These are phyloP conservation scores for Irpex sp. DNA, from an alignment of 1,284 basidiomycete genomes.

Conservation along the genomic window DNA sequence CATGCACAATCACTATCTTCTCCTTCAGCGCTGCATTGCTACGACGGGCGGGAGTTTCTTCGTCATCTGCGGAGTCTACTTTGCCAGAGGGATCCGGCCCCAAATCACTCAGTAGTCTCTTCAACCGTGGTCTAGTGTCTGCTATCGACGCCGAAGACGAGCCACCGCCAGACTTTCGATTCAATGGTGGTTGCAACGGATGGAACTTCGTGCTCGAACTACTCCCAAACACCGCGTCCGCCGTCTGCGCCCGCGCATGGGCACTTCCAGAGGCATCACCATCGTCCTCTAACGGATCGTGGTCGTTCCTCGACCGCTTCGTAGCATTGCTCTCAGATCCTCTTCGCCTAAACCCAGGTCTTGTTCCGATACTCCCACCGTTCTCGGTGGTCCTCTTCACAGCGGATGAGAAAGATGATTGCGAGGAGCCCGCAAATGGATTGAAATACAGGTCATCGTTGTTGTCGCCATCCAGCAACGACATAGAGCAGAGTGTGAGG, in stretches of 20 bases:
- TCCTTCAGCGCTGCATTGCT: slow-evolving; percentile 15
- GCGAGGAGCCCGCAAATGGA: slow-evolving; percentile 19
- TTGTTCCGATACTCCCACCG: slow-evolving; percentile 15
- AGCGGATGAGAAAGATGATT: slow-evolving; percentile 26
- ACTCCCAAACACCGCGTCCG: slow-evolving; percentile 16
- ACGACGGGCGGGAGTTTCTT: background rate
- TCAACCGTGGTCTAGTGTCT: slow-evolving; percentile 29
- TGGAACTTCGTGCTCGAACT: slow-evolving; percentile 11
- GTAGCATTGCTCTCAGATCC: slow-evolving; percentile 22
- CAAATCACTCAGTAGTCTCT: slow-evolving; percentile 23
- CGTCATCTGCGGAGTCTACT: background rate
- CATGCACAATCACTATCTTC: slow-evolving; percentile 52
- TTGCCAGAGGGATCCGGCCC: slow-evolving; percentile 1
- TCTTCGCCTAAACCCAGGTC: slow-evolving; percentile 23
- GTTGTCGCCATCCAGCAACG: slow-evolving; percentile 3
- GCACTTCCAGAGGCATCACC: background rate
- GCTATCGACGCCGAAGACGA: slow-evolving; percentile 18
- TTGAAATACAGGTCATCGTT: slow-evolving; percentile 12
- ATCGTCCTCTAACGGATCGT: slow-evolving; percentile 19
- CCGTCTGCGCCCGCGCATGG: slow-evolving; percentile 25
- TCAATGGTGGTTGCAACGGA: slow-evolving; percentile 13
- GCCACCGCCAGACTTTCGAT: slow-evolving; percentile 8
- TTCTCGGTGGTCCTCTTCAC: slow-evolving; percentile 15
- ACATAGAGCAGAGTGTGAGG: slow-evolving; percentile 8
- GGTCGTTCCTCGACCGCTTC: slow-evolving; percentile 20